Evolutionary conservation across 208 protist species (phyloP).

Genomic region (Trypanosoma mega): DNA sequence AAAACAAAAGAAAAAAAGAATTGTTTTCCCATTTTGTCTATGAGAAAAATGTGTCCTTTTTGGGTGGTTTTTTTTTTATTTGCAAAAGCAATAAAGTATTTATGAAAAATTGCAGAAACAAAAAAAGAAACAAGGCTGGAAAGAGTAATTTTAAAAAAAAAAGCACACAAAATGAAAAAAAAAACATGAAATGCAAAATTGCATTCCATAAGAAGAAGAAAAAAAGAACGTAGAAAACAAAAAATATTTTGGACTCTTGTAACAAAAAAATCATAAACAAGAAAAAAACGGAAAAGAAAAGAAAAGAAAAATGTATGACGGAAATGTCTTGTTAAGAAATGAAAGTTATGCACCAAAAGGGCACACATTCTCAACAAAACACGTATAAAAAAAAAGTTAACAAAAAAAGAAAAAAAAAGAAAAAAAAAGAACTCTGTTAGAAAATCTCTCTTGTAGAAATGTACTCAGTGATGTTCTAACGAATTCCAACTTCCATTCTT

Average conservation of each 20-base stretch:
- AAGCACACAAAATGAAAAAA: too few species aligned
- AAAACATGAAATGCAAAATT: neutral
- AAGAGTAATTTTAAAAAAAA: too few species aligned
- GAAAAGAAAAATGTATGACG: neutral
- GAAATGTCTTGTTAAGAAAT: neutral
- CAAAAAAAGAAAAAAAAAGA: constrained; percentile 23
- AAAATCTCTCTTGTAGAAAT: constrained; percentile 16
- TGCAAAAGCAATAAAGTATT: too few species aligned
- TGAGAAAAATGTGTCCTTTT: too few species aligned
- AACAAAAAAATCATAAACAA: neutral
- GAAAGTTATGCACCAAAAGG: neutral
- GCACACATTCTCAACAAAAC: neutral
- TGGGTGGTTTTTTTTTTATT: too few species aligned
- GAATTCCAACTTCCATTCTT: neutral
- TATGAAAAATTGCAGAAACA: too few species aligned
- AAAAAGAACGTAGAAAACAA: neutral
- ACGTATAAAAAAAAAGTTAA: constrained; percentile 1
- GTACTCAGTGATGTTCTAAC: neutral
- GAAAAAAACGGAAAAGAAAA: neutral
- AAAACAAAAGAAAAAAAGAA: too few species aligned
- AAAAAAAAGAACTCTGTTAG: constrained; percentile 8
- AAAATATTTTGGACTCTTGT: neutral
- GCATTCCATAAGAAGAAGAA: neutral
- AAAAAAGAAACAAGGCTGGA: too few species aligned
- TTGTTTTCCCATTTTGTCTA: too few species aligned